Evolutionary conservation across 2,329 filamentous ascomycete genomes (phyloP).

Genomic region (Microdochium nivale): DNA sequence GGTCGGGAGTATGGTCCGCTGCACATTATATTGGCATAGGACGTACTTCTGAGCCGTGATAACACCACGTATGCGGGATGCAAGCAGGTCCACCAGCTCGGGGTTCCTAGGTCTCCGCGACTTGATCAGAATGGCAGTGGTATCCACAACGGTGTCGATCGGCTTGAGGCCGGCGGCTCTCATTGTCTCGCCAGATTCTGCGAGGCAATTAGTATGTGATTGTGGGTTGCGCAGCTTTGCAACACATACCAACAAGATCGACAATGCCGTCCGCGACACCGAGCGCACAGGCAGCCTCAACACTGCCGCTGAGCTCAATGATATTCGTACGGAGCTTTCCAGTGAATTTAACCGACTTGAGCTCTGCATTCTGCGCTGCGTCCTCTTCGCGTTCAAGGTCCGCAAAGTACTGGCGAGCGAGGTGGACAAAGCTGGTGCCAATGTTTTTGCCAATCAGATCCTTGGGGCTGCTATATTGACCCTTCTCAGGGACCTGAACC

Average conservation of each 20-base stretch:
- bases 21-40: conserved; percentile 92
- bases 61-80: conserved; percentile 80
- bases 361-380: conserved; percentile 24
- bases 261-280: conserved; percentile 96
- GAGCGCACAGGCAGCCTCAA: conserved; percentile 91
- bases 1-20: conserved; percentile 55
- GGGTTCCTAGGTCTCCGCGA: conserved; percentile 75
- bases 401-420: conserved; percentile 78
- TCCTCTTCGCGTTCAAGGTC: conserved; percentile 56
- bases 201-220: conserved; percentile 1
- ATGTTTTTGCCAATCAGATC: conserved; percentile 89
- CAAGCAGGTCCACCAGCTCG: conserved; percentile 74
- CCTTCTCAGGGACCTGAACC: conserved; percentile 92
- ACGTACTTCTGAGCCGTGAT: conserved; percentile 93
- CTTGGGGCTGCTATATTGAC: conserved; percentile 56
- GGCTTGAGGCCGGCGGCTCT: conserved; percentile 86
- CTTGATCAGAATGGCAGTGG: conserved; percentile 84
- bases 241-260: conserved; percentile 77
- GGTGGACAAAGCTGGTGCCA: conserved; percentile 86
- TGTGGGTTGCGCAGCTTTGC: background rate
- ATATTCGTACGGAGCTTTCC: conserved; percentile 75
- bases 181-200: conserved; percentile 98
- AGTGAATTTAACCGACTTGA: conserved; percentile 18
- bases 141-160: conserved; percentile 87
- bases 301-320: conserved; percentile 90